Evolutionary conservation across 2,329 filamentous ascomycete genomes (phyloP), one percentile per base, ranked within the genome.

Genomic region (Pyrenophora teres): DNA sequence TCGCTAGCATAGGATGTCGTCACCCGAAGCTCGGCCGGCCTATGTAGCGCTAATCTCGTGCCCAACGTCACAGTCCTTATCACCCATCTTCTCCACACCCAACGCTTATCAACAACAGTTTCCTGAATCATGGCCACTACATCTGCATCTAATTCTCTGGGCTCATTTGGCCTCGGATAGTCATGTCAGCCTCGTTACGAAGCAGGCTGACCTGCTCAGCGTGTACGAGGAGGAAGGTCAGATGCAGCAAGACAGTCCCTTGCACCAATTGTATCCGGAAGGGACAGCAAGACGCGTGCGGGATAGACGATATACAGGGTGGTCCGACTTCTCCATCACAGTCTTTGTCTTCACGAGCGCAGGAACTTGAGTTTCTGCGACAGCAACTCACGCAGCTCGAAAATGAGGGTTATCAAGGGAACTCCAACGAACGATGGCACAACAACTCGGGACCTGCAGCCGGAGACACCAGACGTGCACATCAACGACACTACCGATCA

Each of bases 201-300:
- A 44, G 32, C 16, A 38, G 48, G 35, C 53, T 67, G n/a, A 63
- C 67, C 3, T 70, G 68, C 49, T 45, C 56, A 7, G 59, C 61
- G 25, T 71, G 68, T 52, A 62, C 68, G 10, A 51, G 62, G 16
- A 57, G 64, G 39, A 72, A 72, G 43, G 63, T 71, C 25, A 69
- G 74, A 54, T 77, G 74, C 47, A 72, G 75, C 52, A 76, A 75
- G 57, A 63, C 68, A 3, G 56, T 76, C 2, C 74, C 74, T 19
- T 76, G 74, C 61, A 65, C 64, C 31, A 76, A 75, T 47, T 77
- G 75, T 52, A 60, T 63, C n/a, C 65, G 65, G 50, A 64, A 65
- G 61, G 61, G 59, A n/a, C 40, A 42, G 30, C 27, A 23, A 12
- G 25, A 33, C 19, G 52, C 44, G 9, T 62, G 57, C 19, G 45